Conservation (phyloP, 1,284 basidiomycete genomes). For the Puccinia horiana region DNA sequence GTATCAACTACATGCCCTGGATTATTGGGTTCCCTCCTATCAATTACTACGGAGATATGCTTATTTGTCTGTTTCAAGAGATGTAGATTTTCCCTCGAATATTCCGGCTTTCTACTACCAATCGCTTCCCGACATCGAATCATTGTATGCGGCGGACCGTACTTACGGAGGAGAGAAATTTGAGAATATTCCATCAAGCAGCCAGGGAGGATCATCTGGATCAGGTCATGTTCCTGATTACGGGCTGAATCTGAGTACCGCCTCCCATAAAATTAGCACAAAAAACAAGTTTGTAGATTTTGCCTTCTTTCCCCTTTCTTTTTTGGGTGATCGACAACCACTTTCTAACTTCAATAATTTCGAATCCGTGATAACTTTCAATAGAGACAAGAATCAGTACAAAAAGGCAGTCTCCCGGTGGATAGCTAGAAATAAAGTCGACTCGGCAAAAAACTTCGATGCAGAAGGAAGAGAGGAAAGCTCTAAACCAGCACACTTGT, state of each 20-base stretch:
- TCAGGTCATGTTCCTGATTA: no score
- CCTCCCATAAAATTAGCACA: neutral
- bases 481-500: neutral
- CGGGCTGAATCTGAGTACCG: no score
- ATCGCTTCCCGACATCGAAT: neutral
- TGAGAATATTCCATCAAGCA: neutral
- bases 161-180: neutral
- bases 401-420: neutral
- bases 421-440: neutral
- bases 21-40: neutral
- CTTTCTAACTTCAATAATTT: neutral
- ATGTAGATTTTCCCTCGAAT: neutral
- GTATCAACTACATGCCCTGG: neutral
- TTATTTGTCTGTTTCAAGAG: neutral
- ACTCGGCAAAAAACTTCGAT: neutral
- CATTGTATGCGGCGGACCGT: neutral
- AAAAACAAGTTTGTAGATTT: neutral
- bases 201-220: no score
- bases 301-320: neutral
- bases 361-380: neutral
- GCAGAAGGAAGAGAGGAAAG: no score
- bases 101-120: neutral
- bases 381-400: neutral
- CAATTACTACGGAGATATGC: neutral
- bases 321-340: neutral